phyloP scores from a whole-genome alignment of 169 alveolate genomes.

The Babesia caballi region DNA sequence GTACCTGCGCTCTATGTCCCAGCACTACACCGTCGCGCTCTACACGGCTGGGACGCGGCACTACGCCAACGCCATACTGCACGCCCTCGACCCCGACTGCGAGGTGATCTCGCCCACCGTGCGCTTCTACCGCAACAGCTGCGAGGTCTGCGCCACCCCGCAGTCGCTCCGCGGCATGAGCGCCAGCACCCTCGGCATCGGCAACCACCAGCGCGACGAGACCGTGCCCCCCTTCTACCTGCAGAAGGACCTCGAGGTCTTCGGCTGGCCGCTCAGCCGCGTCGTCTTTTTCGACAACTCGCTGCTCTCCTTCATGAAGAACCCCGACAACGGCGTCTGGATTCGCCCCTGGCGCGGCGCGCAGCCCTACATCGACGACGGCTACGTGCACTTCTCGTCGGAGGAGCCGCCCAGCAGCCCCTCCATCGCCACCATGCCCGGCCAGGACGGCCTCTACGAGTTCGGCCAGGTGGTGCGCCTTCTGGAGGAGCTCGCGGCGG shows the following conservation, averaged over 20 bases:
- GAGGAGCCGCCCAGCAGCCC: background rate
- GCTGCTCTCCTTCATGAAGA: slow-evolving; percentile 22
- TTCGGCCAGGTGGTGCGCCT: slow-evolving; percentile 22
- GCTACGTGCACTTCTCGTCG: background rate
- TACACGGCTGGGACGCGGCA: slow-evolving; percentile 43
- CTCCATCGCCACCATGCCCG: background rate
- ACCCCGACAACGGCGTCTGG: slow-evolving; percentile 55
- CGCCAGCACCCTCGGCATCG: slow-evolving; percentile 13
- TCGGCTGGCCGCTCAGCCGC: slow-evolving; percentile 44
- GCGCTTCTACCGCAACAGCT: slow-evolving; percentile 29
- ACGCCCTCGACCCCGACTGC: slow-evolving; percentile 34
- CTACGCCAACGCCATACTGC: slow-evolving; percentile 39
- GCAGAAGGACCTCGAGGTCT: slow-evolving; percentile 8
- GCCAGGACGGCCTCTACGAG: slow-evolving; percentile 38
- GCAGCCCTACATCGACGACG: slow-evolving; percentile 21
- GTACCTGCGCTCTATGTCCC: background rate
- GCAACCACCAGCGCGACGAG: slow-evolving; percentile 30
- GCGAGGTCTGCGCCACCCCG: slow-evolving; percentile 26
- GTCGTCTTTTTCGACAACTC: slow-evolving; percentile 39
- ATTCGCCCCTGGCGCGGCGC: slow-evolving; percentile 24
- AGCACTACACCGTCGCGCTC: slow-evolving; percentile 24
- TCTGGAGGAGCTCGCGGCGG: slow-evolving; percentile 7
- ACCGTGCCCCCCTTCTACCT: slow-evolving; percentile 16
- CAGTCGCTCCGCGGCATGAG: background rate
- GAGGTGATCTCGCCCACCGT: background rate